Conservation (phyloP, 2,329 filamentous ascomycete species). For the Ophiosphaerella herpotricha region DNA sequence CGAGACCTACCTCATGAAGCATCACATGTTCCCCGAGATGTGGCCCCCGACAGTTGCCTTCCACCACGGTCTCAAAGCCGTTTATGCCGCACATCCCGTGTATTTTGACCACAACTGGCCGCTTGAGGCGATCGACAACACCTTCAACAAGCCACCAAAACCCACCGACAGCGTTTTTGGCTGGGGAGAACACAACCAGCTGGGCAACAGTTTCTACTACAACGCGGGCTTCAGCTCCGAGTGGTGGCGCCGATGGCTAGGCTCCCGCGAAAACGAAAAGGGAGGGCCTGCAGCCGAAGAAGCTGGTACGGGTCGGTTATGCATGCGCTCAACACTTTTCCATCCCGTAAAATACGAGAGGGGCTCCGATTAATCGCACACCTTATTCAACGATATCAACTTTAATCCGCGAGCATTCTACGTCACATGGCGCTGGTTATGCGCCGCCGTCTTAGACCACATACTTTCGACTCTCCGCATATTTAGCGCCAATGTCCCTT, state of each 20-base stretch:
- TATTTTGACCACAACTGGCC: conserved; percentile 78
- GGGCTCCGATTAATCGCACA: conserved; percentile 39
- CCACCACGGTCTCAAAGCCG: conserved; percentile 77
- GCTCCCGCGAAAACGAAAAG: conserved; percentile 52
- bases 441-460: conserved; percentile 22
- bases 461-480: conserved; percentile 23
- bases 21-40: conserved; percentile 78
- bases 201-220: conserved; percentile 58
- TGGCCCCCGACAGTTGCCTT: conserved; percentile 73
- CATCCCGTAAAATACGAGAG: conserved; percentile 57
- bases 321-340: conserved; percentile 51
- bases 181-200: conserved; percentile 58
- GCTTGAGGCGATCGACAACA: conserved; percentile 51
- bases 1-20: conserved; percentile 73
- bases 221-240: conserved; percentile 54
- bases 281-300: conserved; percentile 49
- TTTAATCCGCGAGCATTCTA: conserved; percentile 30
- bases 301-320: conserved; percentile 53
- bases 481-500: conserved; percentile 23
- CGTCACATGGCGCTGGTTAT: conserved; percentile 22
- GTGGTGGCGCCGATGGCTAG: conserved; percentile 57
- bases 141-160: conserved; percentile 55
- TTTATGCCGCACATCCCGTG: conserved; percentile 77
- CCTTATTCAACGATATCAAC: neutral
- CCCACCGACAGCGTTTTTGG: conserved; percentile 54